Conservation (phyloP, 345 rosid genomes). For the Leavenworthia alabamica region DNA sequence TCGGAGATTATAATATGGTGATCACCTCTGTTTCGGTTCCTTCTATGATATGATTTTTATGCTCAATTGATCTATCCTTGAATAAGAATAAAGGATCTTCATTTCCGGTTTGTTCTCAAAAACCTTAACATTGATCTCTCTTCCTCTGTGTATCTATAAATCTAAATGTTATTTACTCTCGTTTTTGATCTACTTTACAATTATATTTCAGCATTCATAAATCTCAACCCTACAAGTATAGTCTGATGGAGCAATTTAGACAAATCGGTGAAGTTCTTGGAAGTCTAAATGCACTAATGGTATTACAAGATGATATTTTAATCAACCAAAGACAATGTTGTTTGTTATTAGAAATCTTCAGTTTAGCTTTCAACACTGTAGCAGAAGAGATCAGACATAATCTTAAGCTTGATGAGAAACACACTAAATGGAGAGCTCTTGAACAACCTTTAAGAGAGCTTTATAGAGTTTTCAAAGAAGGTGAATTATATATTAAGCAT, state of each 20-base stretch:
- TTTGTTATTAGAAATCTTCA: conserved; percentile 52
- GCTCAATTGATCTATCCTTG: background rate
- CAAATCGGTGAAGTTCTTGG: conserved; percentile 88
- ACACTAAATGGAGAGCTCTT: conserved; percentile 77
- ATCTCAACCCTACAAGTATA: background rate
- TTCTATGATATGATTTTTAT: background rate
- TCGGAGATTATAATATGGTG: background rate
- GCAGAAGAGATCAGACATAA: conserved; percentile 66
- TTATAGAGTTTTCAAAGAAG: conserved; percentile 69
- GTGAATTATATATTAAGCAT: conserved; percentile 58
- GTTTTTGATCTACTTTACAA: background rate
- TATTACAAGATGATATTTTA: conserved; percentile 63
- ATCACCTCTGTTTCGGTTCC: background rate
- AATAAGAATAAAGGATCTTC: conserved; percentile 4
- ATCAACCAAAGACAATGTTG: conserved; percentile 71
- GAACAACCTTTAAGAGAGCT: conserved; percentile 74
- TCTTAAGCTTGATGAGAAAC: conserved; percentile 68
- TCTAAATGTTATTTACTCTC: background rate
- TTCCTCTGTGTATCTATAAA: background rate
- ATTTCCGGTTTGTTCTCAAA: conserved; percentile 12
- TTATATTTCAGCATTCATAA: background rate
- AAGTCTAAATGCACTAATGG: conserved; percentile 78
- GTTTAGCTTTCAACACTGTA: conserved; percentile 54
- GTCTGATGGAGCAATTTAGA: conserved; percentile 70
- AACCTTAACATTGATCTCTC: background rate